Evolutionary conservation across 2,329 filamentous ascomycete genomes (phyloP), one percentile per base, ranked within the genome.

Genomic region (Fusarium tjaetaba): DNA sequence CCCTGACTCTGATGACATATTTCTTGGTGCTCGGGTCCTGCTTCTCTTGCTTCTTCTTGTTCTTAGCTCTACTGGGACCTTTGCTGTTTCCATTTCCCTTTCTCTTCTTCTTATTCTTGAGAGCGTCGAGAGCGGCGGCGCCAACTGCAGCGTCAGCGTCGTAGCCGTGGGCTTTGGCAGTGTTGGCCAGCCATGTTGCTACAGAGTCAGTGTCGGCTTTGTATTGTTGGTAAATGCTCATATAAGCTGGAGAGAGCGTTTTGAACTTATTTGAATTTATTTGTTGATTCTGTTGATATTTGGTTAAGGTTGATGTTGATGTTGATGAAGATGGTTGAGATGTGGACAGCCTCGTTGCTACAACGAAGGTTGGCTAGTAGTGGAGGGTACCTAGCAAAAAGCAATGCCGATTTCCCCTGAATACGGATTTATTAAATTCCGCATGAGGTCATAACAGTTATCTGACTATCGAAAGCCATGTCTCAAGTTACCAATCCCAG

Each of bases 141-240:
- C 56, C 28, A 18, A 39, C 32, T 14, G 64, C n/a, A 14, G 28
- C 30, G 2, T 66, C 38, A 8, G 53, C 30, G 5, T 18, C 16
- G 8, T 70, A 76, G 34, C 71, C 66, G 28, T 71, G 48, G 11
- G 45, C 58, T n/a, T 74, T 71, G 18, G 73, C 68, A n/a, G 70
- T 77, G 0, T 64, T 53, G 7, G 66, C 65, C 0, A 76, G 66
- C 72, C 66, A 76, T 45, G 55, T 61, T 20, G 75, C 74, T 6
- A 75, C 63, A 41, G 46, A 46, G 51, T 76, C 72, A 1, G 70
- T 77, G 42, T 76, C 76, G 22, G 57, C 53, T 61, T 77, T 77
- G 53, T 74, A 75, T 22, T 75, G 60, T 10, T 68, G 49, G 32
- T 70, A 77, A 14, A 68, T 64, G 26, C 61, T 70, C 22, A 39